Evolutionary conservation across 768 basidiomycete species (phyloP).

Genomic region (Mycena rosella): DNA sequence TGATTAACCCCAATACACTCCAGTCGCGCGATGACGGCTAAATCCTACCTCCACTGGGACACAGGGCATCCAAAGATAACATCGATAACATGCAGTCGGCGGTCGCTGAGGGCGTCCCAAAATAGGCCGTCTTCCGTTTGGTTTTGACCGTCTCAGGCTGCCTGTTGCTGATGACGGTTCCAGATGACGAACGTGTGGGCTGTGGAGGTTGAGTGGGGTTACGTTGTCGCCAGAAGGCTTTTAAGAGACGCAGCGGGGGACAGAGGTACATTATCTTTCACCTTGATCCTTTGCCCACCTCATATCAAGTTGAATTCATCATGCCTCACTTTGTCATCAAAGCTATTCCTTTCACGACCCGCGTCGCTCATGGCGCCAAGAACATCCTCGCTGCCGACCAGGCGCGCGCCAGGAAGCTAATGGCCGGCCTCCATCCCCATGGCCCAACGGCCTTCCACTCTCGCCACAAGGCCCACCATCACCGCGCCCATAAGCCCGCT

Average conservation of each 20-base stretch:
- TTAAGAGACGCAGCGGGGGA: neutral
- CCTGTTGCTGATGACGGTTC: neutral
- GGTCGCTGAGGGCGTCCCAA: neutral
- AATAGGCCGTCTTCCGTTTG: neutral
- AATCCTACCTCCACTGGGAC: neutral
- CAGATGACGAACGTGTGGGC: neutral
- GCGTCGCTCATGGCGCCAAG: slow-evolving; percentile 57
- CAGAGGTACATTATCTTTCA: neutral
- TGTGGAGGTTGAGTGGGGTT: slow-evolving; percentile 4
- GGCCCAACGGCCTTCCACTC: slow-evolving; percentile 58
- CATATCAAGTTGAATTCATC: neutral
- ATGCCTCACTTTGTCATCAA: slow-evolving; percentile 55
- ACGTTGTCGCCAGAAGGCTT: neutral
- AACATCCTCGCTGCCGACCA: slow-evolving; percentile 66
- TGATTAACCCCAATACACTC: neutral
- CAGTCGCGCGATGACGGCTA: neutral
- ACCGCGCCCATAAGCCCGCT: slow-evolving; percentile 39
- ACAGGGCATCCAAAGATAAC: slow-evolving; percentile 6
- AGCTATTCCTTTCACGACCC: slow-evolving; percentile 60
- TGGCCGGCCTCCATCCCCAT: slow-evolving; percentile 66
- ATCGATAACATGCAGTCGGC: neutral
- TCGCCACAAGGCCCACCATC: slow-evolving; percentile 40
- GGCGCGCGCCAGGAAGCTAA: slow-evolving; percentile 66
- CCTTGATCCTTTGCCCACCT: neutral
- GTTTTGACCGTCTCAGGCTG: neutral